phyloP scores from a whole-genome alignment of 768 basidiomycete genomes.

The Mycena vulgaris region DNA sequence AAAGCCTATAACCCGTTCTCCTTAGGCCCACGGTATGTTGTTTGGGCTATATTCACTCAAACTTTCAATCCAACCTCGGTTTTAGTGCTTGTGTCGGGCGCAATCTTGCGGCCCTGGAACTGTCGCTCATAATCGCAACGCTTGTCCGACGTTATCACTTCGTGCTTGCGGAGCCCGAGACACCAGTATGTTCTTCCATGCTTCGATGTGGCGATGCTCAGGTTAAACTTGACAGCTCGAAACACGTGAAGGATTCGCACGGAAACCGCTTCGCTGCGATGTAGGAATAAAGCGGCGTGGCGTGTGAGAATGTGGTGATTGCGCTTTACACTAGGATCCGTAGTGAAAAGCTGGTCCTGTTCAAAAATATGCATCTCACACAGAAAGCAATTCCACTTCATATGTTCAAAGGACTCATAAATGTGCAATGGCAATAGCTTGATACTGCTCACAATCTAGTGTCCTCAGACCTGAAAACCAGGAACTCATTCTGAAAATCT shows the following conservation, averaged over 20 bases:
- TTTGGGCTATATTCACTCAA: too few relatives aligned
- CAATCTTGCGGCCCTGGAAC: slow-evolving; percentile 84
- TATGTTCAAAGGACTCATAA: too few relatives aligned
- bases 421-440: too few relatives aligned
- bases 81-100: slow-evolving; percentile 86
- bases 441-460: too few relatives aligned
- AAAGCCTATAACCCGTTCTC: slow-evolving; percentile 90
- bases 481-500: too few relatives aligned
- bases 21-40: slow-evolving; percentile 79
- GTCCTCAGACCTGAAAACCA: too few relatives aligned
- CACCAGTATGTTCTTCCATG: slow-evolving; percentile 59
- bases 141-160: slow-evolving; percentile 83
- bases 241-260: slow-evolving; percentile 87
- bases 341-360: too few relatives aligned
- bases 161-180: slow-evolving; percentile 74
- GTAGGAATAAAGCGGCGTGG: slow-evolving; percentile 81
- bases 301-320: slow-evolving; percentile 5
- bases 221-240: slow-evolving; percentile 65
- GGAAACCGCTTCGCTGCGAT: slow-evolving; percentile 82
- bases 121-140: slow-evolving; percentile 83
- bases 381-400: too few relatives aligned
- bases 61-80: too few relatives aligned
- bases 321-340: too few relatives aligned
- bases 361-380: too few relatives aligned
- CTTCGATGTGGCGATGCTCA: slow-evolving; percentile 22